phyloP scores from a whole-genome alignment of 1,284 basidiomycete species.

The Leccinum brunneo-olivaceum region DNA sequence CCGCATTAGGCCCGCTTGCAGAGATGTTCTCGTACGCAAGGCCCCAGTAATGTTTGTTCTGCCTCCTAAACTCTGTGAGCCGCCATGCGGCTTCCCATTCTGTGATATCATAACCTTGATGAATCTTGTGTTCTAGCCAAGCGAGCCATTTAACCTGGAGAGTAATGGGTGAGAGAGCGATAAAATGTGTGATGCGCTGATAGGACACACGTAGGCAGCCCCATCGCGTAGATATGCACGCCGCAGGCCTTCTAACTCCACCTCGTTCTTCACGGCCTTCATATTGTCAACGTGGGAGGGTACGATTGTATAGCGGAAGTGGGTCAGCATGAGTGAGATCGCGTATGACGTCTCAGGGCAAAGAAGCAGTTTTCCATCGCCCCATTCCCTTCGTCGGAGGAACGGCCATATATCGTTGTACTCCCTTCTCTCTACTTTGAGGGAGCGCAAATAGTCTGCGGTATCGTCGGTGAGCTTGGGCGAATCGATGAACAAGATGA shows the following conservation, averaged over 20 bases:
- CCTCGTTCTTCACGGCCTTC: constrained; percentile 85
- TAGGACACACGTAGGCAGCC: constrained; percentile 70
- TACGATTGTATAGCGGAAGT: constrained; percentile 65
- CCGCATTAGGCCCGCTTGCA: constrained; percentile 83
- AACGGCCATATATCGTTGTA: constrained; percentile 84
- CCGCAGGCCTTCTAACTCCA: constrained; percentile 78
- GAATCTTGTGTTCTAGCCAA: constrained; percentile 83
- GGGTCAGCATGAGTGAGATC: constrained; percentile 73
- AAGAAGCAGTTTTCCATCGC: constrained; percentile 69
- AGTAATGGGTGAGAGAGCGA: constrained; percentile 13
- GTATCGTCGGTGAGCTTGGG: constrained; percentile 54
- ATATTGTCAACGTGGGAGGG: constrained; percentile 69
- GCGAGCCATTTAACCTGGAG: constrained; percentile 70
- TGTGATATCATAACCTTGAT: constrained; percentile 72
- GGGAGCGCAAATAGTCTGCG: constrained; percentile 49
- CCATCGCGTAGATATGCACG: constrained; percentile 89
- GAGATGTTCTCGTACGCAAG: constrained; percentile 94
- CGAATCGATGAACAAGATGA: constrained; percentile 66
- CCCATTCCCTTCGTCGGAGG: constrained; percentile 67
- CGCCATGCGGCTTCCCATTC: constrained; percentile 89
- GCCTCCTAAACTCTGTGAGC: constrained; percentile 73
- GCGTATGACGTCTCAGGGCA: constrained; percentile 69
- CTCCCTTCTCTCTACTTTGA: constrained; percentile 54
- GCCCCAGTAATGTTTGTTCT: constrained; percentile 76
- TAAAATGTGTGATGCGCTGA: constrained; percentile 5